Percentiles rank a stretch among this genome's conserved stretches.
Evolutionary conservation across 805 yeast genomes (phyloP).

Genomic region (Candida ovalis): DNA sequence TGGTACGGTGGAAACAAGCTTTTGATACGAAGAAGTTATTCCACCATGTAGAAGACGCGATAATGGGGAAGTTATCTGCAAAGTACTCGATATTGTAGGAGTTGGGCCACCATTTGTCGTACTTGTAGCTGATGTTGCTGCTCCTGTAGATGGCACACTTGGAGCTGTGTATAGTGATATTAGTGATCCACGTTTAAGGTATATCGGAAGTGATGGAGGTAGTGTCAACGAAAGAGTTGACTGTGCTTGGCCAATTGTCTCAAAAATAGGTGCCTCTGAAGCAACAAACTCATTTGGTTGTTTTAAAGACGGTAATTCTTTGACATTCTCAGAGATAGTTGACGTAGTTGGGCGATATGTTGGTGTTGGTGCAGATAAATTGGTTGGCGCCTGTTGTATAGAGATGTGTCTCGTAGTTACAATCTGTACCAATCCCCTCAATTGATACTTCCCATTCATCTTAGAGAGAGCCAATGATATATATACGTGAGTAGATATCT

Average conservation of each 20-base stretch:
- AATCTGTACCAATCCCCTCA: neutral
- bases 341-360: neutral
- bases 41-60: slow-evolving; percentile 43
- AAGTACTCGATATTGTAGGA: slow-evolving; percentile 28
- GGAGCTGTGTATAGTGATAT: slow-evolving; percentile 39
- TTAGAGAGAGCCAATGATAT: too few species aligned
- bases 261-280: slow-evolving; percentile 30
- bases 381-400: slow-evolving; percentile 16
- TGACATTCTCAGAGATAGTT: slow-evolving; percentile 10
- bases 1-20: slow-evolving; percentile 45
- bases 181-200: slow-evolving; percentile 45
- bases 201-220: slow-evolving; percentile 59
- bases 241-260: slow-evolving; percentile 46
- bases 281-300: neutral
- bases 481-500: too few species aligned
- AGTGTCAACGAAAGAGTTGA: slow-evolving; percentile 45
- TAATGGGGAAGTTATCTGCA: slow-evolving; percentile 36
- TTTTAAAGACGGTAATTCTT: slow-evolving; percentile 6
- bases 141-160: neutral
- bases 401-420: slow-evolving; percentile 9
- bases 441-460: neutral
- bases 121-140: neutral
- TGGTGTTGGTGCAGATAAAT: slow-evolving; percentile 1
- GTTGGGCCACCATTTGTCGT: neutral
- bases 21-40: slow-evolving; percentile 42